Base-by-base conservation (phyloP, 331 rosid genomes). In the Malus hybrid region DNA sequence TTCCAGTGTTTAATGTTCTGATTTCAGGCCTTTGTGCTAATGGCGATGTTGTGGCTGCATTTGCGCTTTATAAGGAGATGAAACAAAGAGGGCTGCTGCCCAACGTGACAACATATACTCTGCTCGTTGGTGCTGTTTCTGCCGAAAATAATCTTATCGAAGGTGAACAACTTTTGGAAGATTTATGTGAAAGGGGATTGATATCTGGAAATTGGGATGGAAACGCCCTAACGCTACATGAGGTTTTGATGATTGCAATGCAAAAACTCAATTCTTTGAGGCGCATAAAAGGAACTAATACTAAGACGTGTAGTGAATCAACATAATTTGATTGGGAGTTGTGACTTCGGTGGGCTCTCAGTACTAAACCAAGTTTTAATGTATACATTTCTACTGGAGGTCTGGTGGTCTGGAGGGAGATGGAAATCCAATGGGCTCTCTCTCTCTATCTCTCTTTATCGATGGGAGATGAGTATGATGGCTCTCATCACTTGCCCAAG, bases 61-160 rank as follows among this genome's bases (percentile, higher is more conserved):
- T 91, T 75, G 78, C 80, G 46, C 88, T 89, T 76, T 87, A 91
- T 80, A 89, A 87, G 69, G 94, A 87, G 84, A 86, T 91, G 90
- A 87, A 86, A 75, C 87, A 71, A 79, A 76, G 77, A 65, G 80
- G 85, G 67, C 86, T 87, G 57, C 82, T 85, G 80, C 91, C 92
- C 80, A 91, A 86, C 71, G 76, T 79, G 55, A 81, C 94, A 29
- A 86, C 87, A 62, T 89, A 86, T 73, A 59, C 66, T 32, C 82
- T 83, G 80, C 91, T 91, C 36, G 63, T 86, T 79, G 79, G 82
- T 78, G 85, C 88, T 50, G 15, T 80, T 48, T 74, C 82, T 67
- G 73, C 79, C 61, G 80, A 76, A 83, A 86, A 76, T 62, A 63
- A 81, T 75, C 72, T 61, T 34, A 54, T 31, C 31, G 76, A 82